These are phyloP conservation scores for Rhodosporidiobolus sp. DNA, from an alignment of 768 basidiomycete species.

Conservation along the genomic window DNA sequence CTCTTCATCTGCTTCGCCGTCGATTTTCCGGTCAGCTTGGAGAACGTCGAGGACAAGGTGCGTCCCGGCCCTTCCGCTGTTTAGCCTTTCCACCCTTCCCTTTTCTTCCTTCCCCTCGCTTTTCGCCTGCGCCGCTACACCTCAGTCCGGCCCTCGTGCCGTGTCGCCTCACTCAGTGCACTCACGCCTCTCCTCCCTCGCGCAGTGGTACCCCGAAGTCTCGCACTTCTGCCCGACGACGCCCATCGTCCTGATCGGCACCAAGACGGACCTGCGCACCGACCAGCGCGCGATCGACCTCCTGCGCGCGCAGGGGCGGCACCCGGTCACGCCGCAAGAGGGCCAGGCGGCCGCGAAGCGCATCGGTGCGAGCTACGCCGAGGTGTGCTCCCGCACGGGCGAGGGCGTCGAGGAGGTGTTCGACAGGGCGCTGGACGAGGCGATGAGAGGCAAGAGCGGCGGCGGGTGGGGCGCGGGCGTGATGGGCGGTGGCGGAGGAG, in stretches of 20 bases:
- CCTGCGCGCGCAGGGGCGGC: slow-evolving; percentile 74
- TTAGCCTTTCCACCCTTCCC: background rate
- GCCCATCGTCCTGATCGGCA: slow-evolving; percentile 85
- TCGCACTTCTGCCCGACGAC: slow-evolving; percentile 87
- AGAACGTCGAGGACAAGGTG: slow-evolving; percentile 99
- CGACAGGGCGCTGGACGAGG: slow-evolving; percentile 74
- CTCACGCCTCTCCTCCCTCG: slow-evolving; percentile 5
- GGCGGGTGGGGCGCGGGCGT: slow-evolving; percentile 45
- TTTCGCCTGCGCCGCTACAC: background rate
- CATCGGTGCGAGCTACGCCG: slow-evolving; percentile 80
- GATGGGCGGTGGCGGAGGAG: too few relatives aligned
- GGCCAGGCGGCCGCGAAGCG: slow-evolving; percentile 81
- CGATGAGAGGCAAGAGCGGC: slow-evolving; percentile 71
- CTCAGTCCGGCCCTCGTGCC: slow-evolving; percentile 3
- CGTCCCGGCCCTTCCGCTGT: slow-evolving; percentile 47
- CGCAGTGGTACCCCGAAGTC: slow-evolving; percentile 87
- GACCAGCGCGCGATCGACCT: slow-evolving; percentile 83
- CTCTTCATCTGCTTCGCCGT: slow-evolving; percentile 98
- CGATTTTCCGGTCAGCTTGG: slow-evolving; percentile 92
- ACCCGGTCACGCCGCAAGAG: slow-evolving; percentile 74
- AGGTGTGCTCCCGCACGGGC: slow-evolving; percentile 93
- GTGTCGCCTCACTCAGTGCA: background rate
- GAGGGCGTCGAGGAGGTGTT: slow-evolving; percentile 89
- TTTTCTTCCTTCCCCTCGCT: background rate
- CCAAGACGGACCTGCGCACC: slow-evolving; percentile 83